Conservation (phyloP, 495 filamentous ascomycete genomes). For the Penicillium desertorum region DNA sequence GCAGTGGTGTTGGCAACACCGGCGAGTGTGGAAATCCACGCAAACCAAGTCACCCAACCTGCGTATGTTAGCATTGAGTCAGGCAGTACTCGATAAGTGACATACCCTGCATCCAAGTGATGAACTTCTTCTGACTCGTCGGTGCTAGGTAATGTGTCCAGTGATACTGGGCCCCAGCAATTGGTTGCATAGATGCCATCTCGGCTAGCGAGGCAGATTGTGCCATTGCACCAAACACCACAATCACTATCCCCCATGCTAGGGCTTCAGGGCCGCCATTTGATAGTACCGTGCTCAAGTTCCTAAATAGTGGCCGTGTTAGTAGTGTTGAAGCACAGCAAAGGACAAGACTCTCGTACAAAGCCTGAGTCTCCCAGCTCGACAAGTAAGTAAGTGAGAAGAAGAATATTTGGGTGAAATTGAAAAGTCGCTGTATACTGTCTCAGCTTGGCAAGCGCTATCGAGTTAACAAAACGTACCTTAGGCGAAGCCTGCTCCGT, state of each 20-base stretch:
- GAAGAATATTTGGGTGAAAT: conserved; percentile 25
- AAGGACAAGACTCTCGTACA: conserved; percentile 3
- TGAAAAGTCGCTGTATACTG: conserved; percentile 20
- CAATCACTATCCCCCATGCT: conserved; percentile 23
- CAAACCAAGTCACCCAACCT: conserved; percentile 17
- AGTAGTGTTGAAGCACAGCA: background rate
- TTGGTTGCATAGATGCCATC: conserved; percentile 34
- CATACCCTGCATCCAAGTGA: conserved; percentile 39
- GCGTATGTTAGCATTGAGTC: background rate
- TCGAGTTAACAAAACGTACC: background rate
- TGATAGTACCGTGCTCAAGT: conserved; percentile 16
- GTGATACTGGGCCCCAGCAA: conserved; percentile 35
- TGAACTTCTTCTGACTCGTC: conserved; percentile 20
- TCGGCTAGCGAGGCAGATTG: conserved; percentile 31
- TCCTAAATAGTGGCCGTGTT: background rate
- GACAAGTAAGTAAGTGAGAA: conserved; percentile 25
- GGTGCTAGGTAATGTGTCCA: conserved; percentile 42
- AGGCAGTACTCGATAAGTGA: background rate
- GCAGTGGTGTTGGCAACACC: conserved; percentile 22
- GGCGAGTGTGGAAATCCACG: conserved; percentile 20
- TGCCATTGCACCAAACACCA: conserved; percentile 23
- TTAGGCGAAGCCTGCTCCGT: conserved; percentile 5
- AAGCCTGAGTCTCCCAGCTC: conserved; percentile 22
- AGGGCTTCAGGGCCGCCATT: conserved; percentile 21
- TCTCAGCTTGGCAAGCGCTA: background rate